Evolutionary conservation across 1,284 basidiomycete species (phyloP).

Genomic region (Coriolopsis trogii): DNA sequence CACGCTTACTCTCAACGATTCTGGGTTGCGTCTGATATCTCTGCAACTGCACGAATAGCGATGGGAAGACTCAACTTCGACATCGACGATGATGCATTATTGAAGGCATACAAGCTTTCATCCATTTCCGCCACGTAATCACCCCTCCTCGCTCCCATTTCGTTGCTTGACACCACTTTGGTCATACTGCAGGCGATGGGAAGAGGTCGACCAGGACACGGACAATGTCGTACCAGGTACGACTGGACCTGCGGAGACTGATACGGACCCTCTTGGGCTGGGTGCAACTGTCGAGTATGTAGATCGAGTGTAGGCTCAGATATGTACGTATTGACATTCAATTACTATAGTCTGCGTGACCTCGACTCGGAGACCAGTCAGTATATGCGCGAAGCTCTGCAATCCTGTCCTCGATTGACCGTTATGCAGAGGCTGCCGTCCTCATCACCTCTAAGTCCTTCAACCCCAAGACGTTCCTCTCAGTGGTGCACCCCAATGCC

Average conservation of each 20-base stretch:
- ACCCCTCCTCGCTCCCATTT: slow-evolving; percentile 13
- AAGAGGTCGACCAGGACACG: slow-evolving; percentile 77
- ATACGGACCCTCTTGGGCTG: slow-evolving; percentile 73
- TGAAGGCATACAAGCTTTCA: slow-evolving; percentile 76
- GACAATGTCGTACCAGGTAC: slow-evolving; percentile 69
- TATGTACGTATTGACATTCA: slow-evolving; percentile 5
- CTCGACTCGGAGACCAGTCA: slow-evolving; percentile 77
- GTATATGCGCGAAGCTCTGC: slow-evolving; percentile 25
- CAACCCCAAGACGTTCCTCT: slow-evolving; percentile 93
- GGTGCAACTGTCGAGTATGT: slow-evolving; percentile 65
- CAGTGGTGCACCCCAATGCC: slow-evolving; percentile 92
- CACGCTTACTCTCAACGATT: too few relatives aligned
- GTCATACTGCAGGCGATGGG: slow-evolving; percentile 63
- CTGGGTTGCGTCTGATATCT: neutral
- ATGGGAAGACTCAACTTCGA: slow-evolving; percentile 63
- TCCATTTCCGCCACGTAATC: slow-evolving; percentile 69
- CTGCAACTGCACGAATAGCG: neutral
- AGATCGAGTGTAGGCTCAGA: neutral
- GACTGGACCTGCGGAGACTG: slow-evolving; percentile 53
- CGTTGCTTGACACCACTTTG: neutral
- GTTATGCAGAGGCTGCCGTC: slow-evolving; percentile 69
- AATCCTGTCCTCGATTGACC: slow-evolving; percentile 3
- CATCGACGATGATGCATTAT: slow-evolving; percentile 71
- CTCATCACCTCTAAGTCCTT: slow-evolving; percentile 92
- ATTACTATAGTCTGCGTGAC: slow-evolving; percentile 57